Base-by-base conservation (phyloP, 257 asterid species). In the Penstemon eatonii region DNA sequence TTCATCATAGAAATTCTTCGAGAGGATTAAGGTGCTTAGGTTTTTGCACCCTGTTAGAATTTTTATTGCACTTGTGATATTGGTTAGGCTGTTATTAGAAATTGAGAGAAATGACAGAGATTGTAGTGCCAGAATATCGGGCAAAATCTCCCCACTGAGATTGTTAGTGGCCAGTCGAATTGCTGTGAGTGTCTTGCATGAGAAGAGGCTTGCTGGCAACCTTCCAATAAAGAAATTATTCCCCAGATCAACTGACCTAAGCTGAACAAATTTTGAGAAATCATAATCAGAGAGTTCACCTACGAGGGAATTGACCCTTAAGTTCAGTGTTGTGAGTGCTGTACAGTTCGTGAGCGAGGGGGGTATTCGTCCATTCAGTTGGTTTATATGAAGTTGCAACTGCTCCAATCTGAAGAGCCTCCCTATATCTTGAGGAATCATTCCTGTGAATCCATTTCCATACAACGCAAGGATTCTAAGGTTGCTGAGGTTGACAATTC, bases 61-160 rank as follows among this genome's bases (percentile, higher is more conserved):
- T 46, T 69, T 76, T 3, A 91, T 71, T 61, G 99, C 99, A 60
- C 78, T 81, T 9, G 86, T 76, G 79, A 93, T 50, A 63, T 93
- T 93, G 55, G 69, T 85, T 15, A 93, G 73, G 78, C 80, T 87
- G 84, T 93, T 93, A 62, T 90, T 91, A 36, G 99, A 90, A 40
- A 93, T 69, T 37, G 99, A 84, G n/a, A 90, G 87, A 78, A 90
- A 93, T 3, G 95, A 83, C 73, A 93, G 83, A 65, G 89, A 80
- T 42, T 80, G 95, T 56, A 93, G 49, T 4, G 85, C 81, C 51
- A 68, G 75, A 69, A 89, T 84, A 12, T 80, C 75, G 0, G 95
- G 83, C 76, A 79, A 66, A 63, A 93, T 66, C 73, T 85, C 96
- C 72, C 97, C 97, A 3, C 63, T 75, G 5, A 93, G 73, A 13